Percentiles rank a stretch among this genome's conserved stretches.
Conservation (phyloP, 148 eudicot species). For the Arctostaphylos glauca region DNA sequence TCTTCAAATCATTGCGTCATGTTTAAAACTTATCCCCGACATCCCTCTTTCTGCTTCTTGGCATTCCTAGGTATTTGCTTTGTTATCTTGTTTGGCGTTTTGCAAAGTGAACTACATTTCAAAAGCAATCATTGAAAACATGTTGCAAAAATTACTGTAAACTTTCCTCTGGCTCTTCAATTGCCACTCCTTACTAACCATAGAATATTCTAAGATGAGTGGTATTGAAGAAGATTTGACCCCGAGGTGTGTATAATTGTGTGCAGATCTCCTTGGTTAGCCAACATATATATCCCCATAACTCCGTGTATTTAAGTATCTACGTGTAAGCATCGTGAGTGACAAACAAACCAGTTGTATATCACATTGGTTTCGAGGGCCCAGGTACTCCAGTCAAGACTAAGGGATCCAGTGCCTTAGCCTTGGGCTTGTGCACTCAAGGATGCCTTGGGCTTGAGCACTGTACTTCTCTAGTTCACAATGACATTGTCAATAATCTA, state of each 20-base stretch:
- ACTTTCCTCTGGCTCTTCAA: not conserved
- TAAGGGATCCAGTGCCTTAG: not conserved
- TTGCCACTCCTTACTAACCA: slow-evolving; percentile 2
- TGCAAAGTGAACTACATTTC: not conserved
- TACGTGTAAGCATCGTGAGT: not conserved
- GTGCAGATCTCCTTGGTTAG: not conserved
- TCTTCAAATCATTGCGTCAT: not conserved
- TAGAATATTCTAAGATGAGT: not conserved
- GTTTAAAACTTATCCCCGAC: not conserved
- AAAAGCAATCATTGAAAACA: not conserved
- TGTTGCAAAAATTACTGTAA: not conserved
- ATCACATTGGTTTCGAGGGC: not conserved
- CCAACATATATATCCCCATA: not conserved
- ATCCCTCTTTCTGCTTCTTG: not conserved
- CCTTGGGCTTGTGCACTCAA: not conserved
- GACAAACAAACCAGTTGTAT: not conserved
- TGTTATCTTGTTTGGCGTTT: not conserved
- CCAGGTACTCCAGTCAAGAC: not conserved
- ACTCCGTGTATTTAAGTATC: not conserved
- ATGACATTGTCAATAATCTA: no score
- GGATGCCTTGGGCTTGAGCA: not conserved
- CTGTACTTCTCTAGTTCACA: no score
- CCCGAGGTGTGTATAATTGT: not conserved
- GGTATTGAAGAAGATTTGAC: not conserved
- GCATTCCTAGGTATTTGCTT: not conserved